Base-by-base conservation (phyloP, 345 rosid species). In the Alliaria petiolata region DNA sequence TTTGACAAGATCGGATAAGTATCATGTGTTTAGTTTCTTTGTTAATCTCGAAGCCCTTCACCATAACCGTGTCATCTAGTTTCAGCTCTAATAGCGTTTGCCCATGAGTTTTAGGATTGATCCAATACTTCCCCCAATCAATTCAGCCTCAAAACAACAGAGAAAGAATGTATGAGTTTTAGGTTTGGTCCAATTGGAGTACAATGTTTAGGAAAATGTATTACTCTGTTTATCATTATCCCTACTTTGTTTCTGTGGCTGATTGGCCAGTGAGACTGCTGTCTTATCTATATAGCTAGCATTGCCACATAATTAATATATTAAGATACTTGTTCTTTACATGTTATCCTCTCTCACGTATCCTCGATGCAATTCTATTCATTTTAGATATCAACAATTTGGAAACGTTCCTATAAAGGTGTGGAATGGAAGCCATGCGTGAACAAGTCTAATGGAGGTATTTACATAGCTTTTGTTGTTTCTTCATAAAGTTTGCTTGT, bases 381-480 rank as follows among this genome's bases (percentile, higher is more conserved):
- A 15, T 51, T 80, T 70, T 59, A 95, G 99, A 79, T 95, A 72
- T 86, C 85, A 38, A 87, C 87, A 2, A 84, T 95, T 70, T 95
- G 99, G 99, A 95, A 86, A 81, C 85, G 82, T 69, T 84, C 87
- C 3, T 81, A 81, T 78, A 90, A 81, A 82, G 81, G 89, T 34
- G 89, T 87, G 19, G 89, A 79, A 54, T 95, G 99, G 98, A 86
- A 73, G 61, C 96, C 97, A 3, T 95, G 95, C 40, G 74, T 85
- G 22, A 84, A 82, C 75, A 82, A 73, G 74, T 87, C 93, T 59
- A 65, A 71, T 15, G 88, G 83, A 87, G 97, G 99, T 92, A 86
- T 76, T n/a, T 73, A 25, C 54, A 39, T 63, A 3, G 30, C 31
- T 45, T 67, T 19, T 9, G 8, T 54, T n/a, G 36, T 38, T 22